Conservation (phyloP, 164 flowering plant genomes). For the Protea cynaroides region DNA sequence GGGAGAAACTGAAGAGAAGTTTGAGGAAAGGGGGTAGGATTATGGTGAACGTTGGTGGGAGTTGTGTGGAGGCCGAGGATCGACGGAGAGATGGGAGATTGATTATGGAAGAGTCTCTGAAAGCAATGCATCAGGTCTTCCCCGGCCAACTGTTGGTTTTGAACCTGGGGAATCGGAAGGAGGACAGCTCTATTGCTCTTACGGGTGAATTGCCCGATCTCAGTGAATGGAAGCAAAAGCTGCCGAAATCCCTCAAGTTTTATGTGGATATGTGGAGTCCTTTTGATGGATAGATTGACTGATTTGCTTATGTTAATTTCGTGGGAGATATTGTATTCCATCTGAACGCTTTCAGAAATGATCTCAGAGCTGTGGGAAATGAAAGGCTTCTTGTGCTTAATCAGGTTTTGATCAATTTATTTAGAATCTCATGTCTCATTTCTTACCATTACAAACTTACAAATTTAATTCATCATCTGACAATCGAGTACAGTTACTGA, state of each 20-base stretch:
- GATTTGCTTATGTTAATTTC: neutral
- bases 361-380: too few relatives aligned
- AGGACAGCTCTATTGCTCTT: constrained; percentile 69
- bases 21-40: constrained; percentile 80
- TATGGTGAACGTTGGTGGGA: constrained; percentile 95
- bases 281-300: constrained; percentile 16
- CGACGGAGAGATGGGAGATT: constrained; percentile 46
- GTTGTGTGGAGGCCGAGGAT: constrained; percentile 88
- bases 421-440: too few relatives aligned
- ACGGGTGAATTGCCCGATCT: constrained; percentile 59
- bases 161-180: constrained; percentile 49
- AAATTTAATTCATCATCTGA: too few relatives aligned
- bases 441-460: too few relatives aligned
- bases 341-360: neutral
- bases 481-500: too few relatives aligned
- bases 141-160: constrained; percentile 42
- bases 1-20: constrained; percentile 44
- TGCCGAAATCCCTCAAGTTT: constrained; percentile 41
- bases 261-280: constrained; percentile 73
- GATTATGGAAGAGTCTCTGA: constrained; percentile 69
- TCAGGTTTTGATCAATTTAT: too few relatives aligned
- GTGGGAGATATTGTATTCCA: neutral
- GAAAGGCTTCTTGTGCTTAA: too few relatives aligned
- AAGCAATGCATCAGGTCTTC: constrained; percentile 61
- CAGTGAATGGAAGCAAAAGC: constrained; percentile 43